Evolutionary conservation across 140 eudicot genomes (phyloP), one percentile per base, ranked within the genome.

Genomic region (Anethum foeniculum): DNA sequence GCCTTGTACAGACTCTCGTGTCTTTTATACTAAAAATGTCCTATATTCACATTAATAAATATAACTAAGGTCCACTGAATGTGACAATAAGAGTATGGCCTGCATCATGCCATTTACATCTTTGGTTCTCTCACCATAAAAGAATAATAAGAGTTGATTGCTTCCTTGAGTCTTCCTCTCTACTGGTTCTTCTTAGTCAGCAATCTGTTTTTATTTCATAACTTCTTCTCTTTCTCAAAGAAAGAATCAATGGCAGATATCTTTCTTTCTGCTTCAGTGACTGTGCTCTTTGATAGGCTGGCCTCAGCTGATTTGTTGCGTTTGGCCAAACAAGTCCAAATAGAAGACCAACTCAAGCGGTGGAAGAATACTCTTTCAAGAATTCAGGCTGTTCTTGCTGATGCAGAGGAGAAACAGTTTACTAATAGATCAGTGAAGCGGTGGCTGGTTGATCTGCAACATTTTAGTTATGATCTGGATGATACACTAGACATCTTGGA

Each of bases 361-460:
- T 60, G 65, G 79, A 44, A 64, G 19, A 54, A 65, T 0, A 80
- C 71, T 1, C 74, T 87, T 54, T 2, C 36, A 5, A 82, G 68
- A 14, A 80, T 89, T 51, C 84, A 34, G 7, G 83, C 43, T 2
- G 87, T 86, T 39, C 86, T 89, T 36, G 82, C 48, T 68, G 93
- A 89, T 87, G 93, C 90, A 0, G 80, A 85, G 82, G 82, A 89
- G 15, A 89, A 86, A 78, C 88, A 86, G 51, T 51, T 85, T 38
- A 81, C 78, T 1, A 68, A 81, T 11, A 30, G n/a, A 58, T 5
- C 80, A 36, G 90, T 86, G 51, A 86, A 81, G 74, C 3, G 56
- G 16, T 86, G 93, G 90, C 74, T 89, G 49, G 84, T 84, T 32
- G 67, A 30, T 25, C 88, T 89, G 68, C 82, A 84, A 32, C 82